A percentile compares a stretch with the other conserved stretches of the same genome.
Conservation (phyloP, 257 asterid species). For the Rubia yunnanensis region DNA sequence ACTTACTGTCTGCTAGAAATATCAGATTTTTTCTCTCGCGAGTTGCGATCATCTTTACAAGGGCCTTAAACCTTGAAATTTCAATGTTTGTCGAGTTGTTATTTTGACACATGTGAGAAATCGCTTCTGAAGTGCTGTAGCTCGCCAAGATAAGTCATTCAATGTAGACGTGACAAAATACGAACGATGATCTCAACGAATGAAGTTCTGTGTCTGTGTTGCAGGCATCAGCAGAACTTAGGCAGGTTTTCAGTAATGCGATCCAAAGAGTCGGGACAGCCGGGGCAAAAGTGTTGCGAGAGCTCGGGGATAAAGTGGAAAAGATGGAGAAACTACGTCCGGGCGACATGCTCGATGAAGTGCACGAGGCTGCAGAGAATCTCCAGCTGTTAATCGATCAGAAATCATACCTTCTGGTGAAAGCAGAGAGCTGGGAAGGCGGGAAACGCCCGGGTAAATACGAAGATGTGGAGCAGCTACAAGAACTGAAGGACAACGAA, state of each 20-base stretch:
- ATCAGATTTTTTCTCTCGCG: no score
- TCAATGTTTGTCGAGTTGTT: no score
- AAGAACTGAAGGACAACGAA: slow-evolving; percentile 64
- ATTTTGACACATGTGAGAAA: no score
- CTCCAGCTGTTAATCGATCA: slow-evolving; percentile 73
- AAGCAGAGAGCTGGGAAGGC: slow-evolving; percentile 73
- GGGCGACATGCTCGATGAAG: slow-evolving; percentile 49
- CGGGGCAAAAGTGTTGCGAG: slow-evolving; percentile 71
- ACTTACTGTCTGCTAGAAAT: no score
- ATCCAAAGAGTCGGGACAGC: slow-evolving; percentile 72
- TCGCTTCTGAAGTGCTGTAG: no score
- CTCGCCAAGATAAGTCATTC: no score
- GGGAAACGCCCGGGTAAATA: slow-evolving; percentile 42
- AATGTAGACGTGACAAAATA: no score
- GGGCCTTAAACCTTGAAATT: no score
- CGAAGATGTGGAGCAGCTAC: slow-evolving; percentile 46
- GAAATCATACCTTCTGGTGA: slow-evolving; percentile 77
- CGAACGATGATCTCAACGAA: neutral
- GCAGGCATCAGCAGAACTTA: slow-evolving; percentile 37
- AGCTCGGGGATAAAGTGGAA: slow-evolving; percentile 77
- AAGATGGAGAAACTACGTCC: slow-evolving; percentile 79
- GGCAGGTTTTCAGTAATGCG: slow-evolving; percentile 54
- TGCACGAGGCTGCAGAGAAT: slow-evolving; percentile 89
- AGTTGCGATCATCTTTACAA: no score
- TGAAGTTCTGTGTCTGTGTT: neutral